These are phyloP conservation scores for Olyra latifolia DNA, from an alignment of 176 grass and related monocot genomes.

Conservation along the genomic window DNA sequence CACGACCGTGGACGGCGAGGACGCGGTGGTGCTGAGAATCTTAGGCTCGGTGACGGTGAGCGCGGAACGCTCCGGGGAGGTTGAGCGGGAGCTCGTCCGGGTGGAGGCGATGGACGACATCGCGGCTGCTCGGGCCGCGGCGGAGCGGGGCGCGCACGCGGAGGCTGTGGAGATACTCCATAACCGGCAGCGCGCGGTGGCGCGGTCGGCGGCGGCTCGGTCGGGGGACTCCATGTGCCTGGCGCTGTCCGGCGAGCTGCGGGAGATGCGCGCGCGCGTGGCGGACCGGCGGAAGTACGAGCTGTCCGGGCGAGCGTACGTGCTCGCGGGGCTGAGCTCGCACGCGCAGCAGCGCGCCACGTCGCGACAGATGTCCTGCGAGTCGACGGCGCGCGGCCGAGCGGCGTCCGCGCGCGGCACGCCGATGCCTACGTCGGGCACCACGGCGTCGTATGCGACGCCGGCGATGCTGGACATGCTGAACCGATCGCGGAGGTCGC, in stretches of 20 bases:
- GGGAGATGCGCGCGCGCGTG: slow-evolving; percentile 61
- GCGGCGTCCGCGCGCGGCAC: neutral
- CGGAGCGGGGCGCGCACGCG: slow-evolving; percentile 44
- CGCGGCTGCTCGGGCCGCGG: slow-evolving; percentile 38
- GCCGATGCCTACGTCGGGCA: slow-evolving; percentile 17
- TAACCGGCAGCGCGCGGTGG: slow-evolving; percentile 13
- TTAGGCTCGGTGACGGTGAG: neutral
- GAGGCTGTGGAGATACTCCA: slow-evolving; percentile 50
- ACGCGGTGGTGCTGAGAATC: slow-evolving; percentile 40
- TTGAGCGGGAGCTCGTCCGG: slow-evolving; percentile 52
- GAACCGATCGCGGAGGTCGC: slow-evolving; percentile 43
- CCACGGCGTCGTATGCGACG: slow-evolving; percentile 55
- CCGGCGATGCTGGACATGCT: slow-evolving; percentile 73
- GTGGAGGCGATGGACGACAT: slow-evolving; percentile 41
- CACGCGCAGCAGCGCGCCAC: slow-evolving; percentile 70
- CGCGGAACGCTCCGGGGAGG: slow-evolving; percentile 44
- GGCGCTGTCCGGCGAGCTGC: slow-evolving; percentile 47
- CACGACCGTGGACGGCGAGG: slow-evolving; percentile 41
- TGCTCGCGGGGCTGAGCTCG: slow-evolving; percentile 62
- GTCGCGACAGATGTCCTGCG: slow-evolving; percentile 32
- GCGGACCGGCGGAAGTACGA: slow-evolving; percentile 45
- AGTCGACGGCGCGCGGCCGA: neutral
- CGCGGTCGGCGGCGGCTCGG: slow-evolving; percentile 37
- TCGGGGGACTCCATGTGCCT: slow-evolving; percentile 42
- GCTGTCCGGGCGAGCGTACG: slow-evolving; percentile 55